Evolutionary conservation across 208 protist genomes (phyloP), one percentile per base, ranked within the genome.

Genomic region (Wallacemonas sp.): DNA sequence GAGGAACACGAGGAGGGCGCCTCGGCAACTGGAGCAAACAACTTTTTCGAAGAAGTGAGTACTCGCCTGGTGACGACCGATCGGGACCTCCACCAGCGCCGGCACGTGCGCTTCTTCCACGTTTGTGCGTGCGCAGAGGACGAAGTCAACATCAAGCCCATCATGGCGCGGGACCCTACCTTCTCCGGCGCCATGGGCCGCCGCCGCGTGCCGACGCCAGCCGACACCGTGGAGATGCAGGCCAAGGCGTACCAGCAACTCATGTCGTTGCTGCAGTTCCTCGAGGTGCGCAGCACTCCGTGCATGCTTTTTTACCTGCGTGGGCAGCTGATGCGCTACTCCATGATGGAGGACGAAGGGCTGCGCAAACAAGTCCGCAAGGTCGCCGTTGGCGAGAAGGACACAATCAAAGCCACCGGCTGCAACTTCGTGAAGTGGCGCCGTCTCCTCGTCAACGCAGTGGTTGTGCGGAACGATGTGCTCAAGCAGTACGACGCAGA

Each of bases 51-150:
- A 15, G 70, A 89, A 12, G 48, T 94, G 12, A 73, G 85, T 50
- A 12, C 54, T n/a, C 68, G 60, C 5, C 60, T 93, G 22, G 70
- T 93, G 0, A 52, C 62, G 21, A 75, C 73, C 1, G 59, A 69
- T 2, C 41, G 45, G 3, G 80, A 68, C n/a, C 29, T 71, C 0
- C 10, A 30, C 9, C 76, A 91, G 63, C 75, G 83, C 1, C 81
- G 83, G 13, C 77, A 81, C 48, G 80, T 90, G 10, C 88, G 88
- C 63, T 94, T 92, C 48, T 94, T 94, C 62, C 84, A 92, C 68
- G 74, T 92, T 22, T 86, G 85, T 48, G 76, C 85, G 32, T 88
- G 86, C 26, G 66, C 72, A 1, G 74, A 85, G 54, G 76, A 83
- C 41, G 83, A 91, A 52, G 88, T 81, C 15, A 81, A 88, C 60